These are phyloP conservation scores for Coemansia erecta DNA, from an alignment of 192 early-diverging fungal genomes.

Conservation along the genomic window DNA sequence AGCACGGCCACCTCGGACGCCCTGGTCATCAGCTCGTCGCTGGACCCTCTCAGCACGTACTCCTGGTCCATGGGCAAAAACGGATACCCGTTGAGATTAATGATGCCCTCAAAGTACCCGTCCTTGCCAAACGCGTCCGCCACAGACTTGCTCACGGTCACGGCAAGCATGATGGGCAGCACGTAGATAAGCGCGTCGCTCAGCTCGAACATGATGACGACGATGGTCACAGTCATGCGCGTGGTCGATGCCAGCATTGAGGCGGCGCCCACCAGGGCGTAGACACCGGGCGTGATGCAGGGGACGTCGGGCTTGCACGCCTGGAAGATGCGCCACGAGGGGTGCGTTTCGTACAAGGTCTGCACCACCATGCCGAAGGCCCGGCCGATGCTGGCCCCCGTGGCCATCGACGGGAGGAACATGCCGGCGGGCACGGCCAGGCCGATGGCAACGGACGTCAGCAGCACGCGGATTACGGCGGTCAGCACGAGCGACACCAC, in stretches of 20 bases:
- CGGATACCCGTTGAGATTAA: constrained; percentile 64
- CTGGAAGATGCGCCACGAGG: constrained; percentile 62
- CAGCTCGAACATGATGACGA: constrained; percentile 99
- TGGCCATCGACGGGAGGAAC: constrained; percentile 84
- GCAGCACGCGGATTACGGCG: constrained; percentile 58
- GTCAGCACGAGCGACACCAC: constrained; percentile 60
- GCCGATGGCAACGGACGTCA: constrained; percentile 74
- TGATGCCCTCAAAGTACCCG: constrained; percentile 56
- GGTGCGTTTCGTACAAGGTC: constrained; percentile 52
- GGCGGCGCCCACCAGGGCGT: constrained; percentile 85
- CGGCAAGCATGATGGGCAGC: constrained; percentile 82
- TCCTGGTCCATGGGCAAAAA: constrained; percentile 64
- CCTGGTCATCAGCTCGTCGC: constrained; percentile 62
- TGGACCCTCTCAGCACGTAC: constrained; percentile 51
- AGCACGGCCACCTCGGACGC: constrained; percentile 63
- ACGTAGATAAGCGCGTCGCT: constrained; percentile 96
- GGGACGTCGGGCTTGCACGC: constrained; percentile 74
- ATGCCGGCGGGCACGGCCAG: constrained; percentile 76
- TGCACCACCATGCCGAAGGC: constrained; percentile 83
- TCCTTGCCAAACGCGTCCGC: constrained; percentile 54
- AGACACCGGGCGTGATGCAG: constrained; percentile 80
- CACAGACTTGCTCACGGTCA: constrained; percentile 57
- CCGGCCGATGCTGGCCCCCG: constrained; percentile 91
- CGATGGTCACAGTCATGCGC: constrained; percentile 86
- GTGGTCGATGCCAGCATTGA: constrained; percentile 78